Percentiles rank a stretch among this genome's conserved stretches.
Conservation (phyloP, 306 rosid genomes). For the Amphicarpaea edgeworthii region DNA sequence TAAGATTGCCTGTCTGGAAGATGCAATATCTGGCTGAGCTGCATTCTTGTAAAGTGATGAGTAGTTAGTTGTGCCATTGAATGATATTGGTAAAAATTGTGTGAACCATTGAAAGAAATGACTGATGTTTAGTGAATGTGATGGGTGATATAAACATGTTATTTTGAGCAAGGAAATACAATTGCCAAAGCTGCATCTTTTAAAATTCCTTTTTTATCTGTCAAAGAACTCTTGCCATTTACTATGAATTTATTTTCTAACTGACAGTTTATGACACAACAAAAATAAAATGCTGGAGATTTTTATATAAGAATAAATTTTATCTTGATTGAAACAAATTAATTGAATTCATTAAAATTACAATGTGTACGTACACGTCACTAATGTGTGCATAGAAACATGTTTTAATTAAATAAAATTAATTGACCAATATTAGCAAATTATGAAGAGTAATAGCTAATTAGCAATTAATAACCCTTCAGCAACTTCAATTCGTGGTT, state of each 20-base stretch:
- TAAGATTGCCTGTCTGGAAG: slow-evolving; percentile 16
- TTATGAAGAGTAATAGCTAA: no score
- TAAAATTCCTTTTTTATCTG: not conserved
- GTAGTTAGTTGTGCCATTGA: slow-evolving; percentile 30
- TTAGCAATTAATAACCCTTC: no score
- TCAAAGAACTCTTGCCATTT: no score
- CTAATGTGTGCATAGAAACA: not conserved
- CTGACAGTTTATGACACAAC: no score
- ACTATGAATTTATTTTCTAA: no score
- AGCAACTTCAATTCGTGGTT: no score
- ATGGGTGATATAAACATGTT: not conserved
- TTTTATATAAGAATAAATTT: no score
- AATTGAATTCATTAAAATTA: no score
- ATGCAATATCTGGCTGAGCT: slow-evolving; percentile 6
- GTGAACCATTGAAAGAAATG: slow-evolving; percentile 32
- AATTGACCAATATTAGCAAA: no score
- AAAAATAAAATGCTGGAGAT: no score
- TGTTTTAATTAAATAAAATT: not conserved
- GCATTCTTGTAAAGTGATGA: slow-evolving; percentile 25
- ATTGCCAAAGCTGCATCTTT: not conserved
- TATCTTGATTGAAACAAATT: no score
- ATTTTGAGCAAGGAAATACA: not conserved
- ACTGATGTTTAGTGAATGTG: not conserved
- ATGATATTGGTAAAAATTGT: slow-evolving; percentile 29
- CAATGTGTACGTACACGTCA: not conserved